Evolutionary conservation across 176 grass and related monocot species (phyloP), one percentile per base, ranked within the genome.

Genomic region (Oryza officinalis): DNA sequence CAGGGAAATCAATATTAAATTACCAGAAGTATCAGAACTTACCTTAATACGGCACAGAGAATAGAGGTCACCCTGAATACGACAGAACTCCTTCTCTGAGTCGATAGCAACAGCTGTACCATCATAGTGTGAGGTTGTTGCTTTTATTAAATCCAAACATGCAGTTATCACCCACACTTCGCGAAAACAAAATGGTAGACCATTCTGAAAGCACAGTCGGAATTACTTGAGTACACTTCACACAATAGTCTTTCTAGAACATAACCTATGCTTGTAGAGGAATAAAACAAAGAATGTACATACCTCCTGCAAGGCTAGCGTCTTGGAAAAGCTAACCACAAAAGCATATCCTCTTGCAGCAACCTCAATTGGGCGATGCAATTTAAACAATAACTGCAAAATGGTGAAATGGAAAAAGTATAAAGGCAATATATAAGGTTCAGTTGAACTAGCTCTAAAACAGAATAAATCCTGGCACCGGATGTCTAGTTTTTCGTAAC

Each of bases 161-260:
- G 91, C 96, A 81, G 89, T 96, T 89, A 96, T 92, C 70, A 99
- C 96, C 96, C 93, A 99, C 71, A 92, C 93, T 92, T 99, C 96
- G 43, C 91, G 87, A 37, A 99, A 96, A 81, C 96, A 99, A 94
- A 99, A 99, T 71, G 93, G 93, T 46, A 99, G 92, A 70, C 25
- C 65, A 83, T 82, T 99, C 96, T 99, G 89, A 88, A 77, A 84
- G 78, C 12, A 88, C 17, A 80, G 45, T 71, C 35, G 71, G 38
- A 25, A 49, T 74, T 69, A 68, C 74, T 30, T 63, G 68, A 63
- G 72, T 49, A 60, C 22, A 75, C 28, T 87, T 86, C 27, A 44
- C 6, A 68, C 23, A 67, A 75, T 50, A 83, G 46, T 84, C 75
- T 75, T 75, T 45, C 10, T 67, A 74, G 26, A 8, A 80, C 33